Evolutionary conservation across 2,329 filamentous ascomycete species (phyloP).

Genomic region (Penicillium janthinellum): DNA sequence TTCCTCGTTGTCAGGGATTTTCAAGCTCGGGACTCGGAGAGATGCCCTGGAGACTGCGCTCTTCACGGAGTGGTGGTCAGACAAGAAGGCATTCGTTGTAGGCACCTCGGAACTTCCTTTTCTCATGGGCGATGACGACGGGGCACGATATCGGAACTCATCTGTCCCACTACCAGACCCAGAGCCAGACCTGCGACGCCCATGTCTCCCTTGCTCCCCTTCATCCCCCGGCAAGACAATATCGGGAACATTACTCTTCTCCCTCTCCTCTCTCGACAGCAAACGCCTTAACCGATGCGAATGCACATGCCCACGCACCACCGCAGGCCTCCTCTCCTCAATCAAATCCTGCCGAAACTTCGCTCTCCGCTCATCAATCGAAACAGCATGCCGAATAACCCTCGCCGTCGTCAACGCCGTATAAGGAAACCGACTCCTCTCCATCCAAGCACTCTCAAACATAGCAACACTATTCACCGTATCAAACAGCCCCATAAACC

Average conservation of each 20-base stretch:
- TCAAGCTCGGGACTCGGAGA: conserved; percentile 5
- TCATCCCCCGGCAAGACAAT: conserved; percentile 1
- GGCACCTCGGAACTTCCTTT: conserved; percentile 7
- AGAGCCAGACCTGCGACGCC: not conserved
- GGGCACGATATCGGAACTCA: conserved; percentile 13
- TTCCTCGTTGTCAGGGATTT: conserved; percentile 1
- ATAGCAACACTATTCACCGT: conserved; percentile 77
- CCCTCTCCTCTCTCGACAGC: conserved; percentile 1
- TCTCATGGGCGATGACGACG: conserved; percentile 10
- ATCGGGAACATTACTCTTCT: conserved; percentile 10
- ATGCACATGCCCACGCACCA: not conserved
- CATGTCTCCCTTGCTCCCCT: not conserved
- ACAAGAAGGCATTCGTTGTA: not conserved
- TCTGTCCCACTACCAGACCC: not conserved
- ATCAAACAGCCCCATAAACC: conserved; percentile 76
- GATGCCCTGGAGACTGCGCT: conserved; percentile 9
- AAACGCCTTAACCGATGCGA: conserved; percentile 24
- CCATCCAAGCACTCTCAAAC: conserved; percentile 72
- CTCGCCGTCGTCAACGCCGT: conserved; percentile 55
- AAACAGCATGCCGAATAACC: conserved; percentile 58
- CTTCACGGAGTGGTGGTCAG: conserved; percentile 12
- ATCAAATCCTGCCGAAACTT: conserved; percentile 58
- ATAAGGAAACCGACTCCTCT: conserved; percentile 70
- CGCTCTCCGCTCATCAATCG: conserved; percentile 59
- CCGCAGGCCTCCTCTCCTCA: conserved; percentile 39